Evolutionary conservation across 2,329 filamentous ascomycete species (phyloP).

Genomic region (Botryotinia convoluta): DNA sequence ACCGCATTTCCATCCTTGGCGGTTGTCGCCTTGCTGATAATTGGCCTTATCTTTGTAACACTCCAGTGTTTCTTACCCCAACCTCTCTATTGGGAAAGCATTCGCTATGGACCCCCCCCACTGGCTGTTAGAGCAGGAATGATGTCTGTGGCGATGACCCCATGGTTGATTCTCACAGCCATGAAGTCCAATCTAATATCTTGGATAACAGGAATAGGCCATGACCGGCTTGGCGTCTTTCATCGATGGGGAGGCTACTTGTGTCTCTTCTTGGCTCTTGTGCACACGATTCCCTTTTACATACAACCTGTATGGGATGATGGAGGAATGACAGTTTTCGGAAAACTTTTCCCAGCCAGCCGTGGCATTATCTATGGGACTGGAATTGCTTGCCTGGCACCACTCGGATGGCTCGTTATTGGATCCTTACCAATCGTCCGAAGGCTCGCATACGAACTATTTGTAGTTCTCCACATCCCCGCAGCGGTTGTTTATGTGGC

Average conservation of each 20-base stretch:
- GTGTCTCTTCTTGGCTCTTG: constrained; percentile 74
- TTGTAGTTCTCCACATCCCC: constrained; percentile 78
- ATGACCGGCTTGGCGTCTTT: constrained; percentile 87
- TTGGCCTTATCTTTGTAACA: constrained; percentile 68
- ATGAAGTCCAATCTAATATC: constrained; percentile 89
- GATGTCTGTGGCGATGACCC: constrained; percentile 86
- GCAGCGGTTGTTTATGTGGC: constrained; percentile 77
- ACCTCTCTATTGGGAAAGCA: constrained; percentile 86
- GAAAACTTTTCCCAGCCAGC: constrained; percentile 62
- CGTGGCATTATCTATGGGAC: constrained; percentile 78
- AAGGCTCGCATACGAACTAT: constrained; percentile 78
- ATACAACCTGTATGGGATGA: constrained; percentile 84
- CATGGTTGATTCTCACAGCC: constrained; percentile 86
- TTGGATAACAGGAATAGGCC: constrained; percentile 82
- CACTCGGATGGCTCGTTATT: constrained; percentile 77
- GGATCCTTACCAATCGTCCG: constrained; percentile 80
- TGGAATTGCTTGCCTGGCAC: constrained; percentile 77
- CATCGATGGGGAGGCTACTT: constrained; percentile 91
- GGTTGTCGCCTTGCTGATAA: constrained; percentile 64
- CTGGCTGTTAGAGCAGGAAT: constrained; percentile 85
- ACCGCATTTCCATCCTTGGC: constrained; percentile 80
- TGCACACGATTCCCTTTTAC: constrained; percentile 89
- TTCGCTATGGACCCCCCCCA: constrained; percentile 82
- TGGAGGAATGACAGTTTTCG: constrained; percentile 67
- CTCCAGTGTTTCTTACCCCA: constrained; percentile 85